Percentiles rank a stretch among this genome's conserved stretches.
These are phyloP conservation scores for Rugosomyces carneus DNA, from an alignment of 1,284 basidiomycete genomes.

Conservation along the genomic window DNA sequence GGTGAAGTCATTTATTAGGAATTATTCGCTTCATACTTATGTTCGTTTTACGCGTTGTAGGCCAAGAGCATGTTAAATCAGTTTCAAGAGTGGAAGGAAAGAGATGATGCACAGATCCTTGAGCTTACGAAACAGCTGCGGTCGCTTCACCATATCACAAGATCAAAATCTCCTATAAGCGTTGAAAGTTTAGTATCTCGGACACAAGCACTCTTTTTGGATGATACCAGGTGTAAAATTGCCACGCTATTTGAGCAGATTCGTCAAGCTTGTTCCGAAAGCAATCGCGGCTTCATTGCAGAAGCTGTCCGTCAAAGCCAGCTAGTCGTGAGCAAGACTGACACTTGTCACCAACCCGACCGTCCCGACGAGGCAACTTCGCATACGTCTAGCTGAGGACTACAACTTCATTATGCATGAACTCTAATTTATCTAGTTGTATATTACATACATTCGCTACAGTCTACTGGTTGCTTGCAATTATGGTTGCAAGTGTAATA, in stretches of 20 bases:
- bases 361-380: constrained; percentile 11
- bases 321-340: constrained; percentile 21
- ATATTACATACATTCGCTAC: neutral
- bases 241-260: constrained; percentile 19
- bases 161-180: constrained; percentile 13
- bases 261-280: constrained; percentile 17
- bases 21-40: neutral
- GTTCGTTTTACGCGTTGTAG: neutral
- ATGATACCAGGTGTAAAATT: constrained; percentile 21
- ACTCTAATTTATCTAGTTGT: neutral
- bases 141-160: constrained; percentile 16
- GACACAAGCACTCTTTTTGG: constrained; percentile 17
- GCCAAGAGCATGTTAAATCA: constrained; percentile 12
- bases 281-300: constrained; percentile 17
- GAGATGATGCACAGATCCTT: constrained; percentile 19
- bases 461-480: constrained; percentile 6
- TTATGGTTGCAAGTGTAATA: constrained; percentile 20
- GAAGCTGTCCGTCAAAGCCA: constrained; percentile 23
- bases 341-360: constrained; percentile 19
- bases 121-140: constrained; percentile 21
- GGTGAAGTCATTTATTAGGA: neutral
- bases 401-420: neutral
- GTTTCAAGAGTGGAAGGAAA: constrained; percentile 21
- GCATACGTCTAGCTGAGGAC: neutral
- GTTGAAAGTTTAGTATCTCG: constrained; percentile 20